Evolutionary conservation across 2,329 filamentous ascomycete genomes (phyloP).

Genomic region (Mycogone perniciosa): DNA sequence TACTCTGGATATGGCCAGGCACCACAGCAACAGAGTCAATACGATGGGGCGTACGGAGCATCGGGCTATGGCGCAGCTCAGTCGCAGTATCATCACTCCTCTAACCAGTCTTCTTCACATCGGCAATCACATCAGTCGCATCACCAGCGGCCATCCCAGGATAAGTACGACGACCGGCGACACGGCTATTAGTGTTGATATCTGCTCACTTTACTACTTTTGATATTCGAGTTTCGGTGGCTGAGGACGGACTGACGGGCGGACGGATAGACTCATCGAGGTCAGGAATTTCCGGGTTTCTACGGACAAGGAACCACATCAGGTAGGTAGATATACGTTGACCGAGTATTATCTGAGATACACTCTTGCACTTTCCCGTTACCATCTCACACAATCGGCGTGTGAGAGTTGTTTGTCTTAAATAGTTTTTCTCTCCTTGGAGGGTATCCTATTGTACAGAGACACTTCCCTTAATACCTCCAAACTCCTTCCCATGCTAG

Average conservation of each 20-base stretch:
- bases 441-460: too few relatives aligned
- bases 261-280: too few relatives aligned
- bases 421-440: too few relatives aligned
- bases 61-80: conserved; percentile 18
- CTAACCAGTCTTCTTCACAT: not conserved
- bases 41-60: conserved; percentile 18
- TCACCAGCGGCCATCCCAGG: conserved; percentile 27
- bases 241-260: too few relatives aligned
- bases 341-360: too few relatives aligned
- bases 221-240: not conserved
- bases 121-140: conserved; percentile 14
- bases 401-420: too few relatives aligned
- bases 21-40: conserved; percentile 21
- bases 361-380: too few relatives aligned
- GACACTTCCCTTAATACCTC: not conserved
- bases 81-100: conserved; percentile 16
- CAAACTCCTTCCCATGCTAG: conserved; percentile 18
- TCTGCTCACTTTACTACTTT: not conserved
- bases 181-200: conserved; percentile 25
- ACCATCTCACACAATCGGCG: too few relatives aligned
- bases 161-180: conserved; percentile 33
- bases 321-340: too few relatives aligned
- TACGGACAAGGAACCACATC: too few relatives aligned
- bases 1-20: conserved; percentile 29
- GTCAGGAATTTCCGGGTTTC: too few relatives aligned